These are phyloP conservation scores for Rutidosis leptorrhynchoides DNA, from an alignment of 129 eudicot genomes.

Conservation along the genomic window DNA sequence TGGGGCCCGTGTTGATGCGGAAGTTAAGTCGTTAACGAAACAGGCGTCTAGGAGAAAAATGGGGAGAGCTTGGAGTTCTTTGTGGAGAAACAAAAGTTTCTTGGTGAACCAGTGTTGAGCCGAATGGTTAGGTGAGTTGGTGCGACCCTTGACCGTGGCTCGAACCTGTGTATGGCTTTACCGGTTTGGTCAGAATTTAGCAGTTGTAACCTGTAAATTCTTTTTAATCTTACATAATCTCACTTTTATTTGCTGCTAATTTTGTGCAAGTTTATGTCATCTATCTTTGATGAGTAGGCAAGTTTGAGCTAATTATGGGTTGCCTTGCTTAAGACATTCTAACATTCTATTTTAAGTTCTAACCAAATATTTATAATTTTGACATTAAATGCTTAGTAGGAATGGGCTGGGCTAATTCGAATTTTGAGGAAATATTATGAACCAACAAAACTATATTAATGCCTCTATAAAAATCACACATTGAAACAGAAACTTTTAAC, in stretches of 20 bases:
- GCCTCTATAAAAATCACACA: too few species aligned
- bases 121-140: conserved; percentile 3
- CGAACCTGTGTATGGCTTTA: conserved; percentile 18
- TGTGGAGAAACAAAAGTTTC: conserved; percentile 76
- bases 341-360: too few species aligned
- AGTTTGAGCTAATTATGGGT: too few species aligned
- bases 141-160: neutral
- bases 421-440: too few species aligned
- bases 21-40: conserved; percentile 46
- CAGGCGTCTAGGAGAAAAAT: conserved; percentile 49
- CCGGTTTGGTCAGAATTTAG: conserved; percentile 11
- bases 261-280: neutral
- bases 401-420: too few species aligned
- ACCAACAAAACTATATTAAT: too few species aligned
- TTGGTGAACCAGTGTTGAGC: conserved; percentile 60
- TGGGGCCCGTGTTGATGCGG: conserved; percentile 26
- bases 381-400: too few species aligned
- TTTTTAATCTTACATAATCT: conserved; percentile 9
- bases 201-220: conserved; percentile 35
- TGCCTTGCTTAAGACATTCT: too few species aligned
- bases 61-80: conserved; percentile 60
- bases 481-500: too few species aligned
- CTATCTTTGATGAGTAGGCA: neutral
- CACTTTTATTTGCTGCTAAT: neutral
- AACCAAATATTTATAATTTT: too few species aligned